Base-by-base conservation (phyloP, 2,329 filamentous ascomycete genomes). In the Lachnellula occidentalis region DNA sequence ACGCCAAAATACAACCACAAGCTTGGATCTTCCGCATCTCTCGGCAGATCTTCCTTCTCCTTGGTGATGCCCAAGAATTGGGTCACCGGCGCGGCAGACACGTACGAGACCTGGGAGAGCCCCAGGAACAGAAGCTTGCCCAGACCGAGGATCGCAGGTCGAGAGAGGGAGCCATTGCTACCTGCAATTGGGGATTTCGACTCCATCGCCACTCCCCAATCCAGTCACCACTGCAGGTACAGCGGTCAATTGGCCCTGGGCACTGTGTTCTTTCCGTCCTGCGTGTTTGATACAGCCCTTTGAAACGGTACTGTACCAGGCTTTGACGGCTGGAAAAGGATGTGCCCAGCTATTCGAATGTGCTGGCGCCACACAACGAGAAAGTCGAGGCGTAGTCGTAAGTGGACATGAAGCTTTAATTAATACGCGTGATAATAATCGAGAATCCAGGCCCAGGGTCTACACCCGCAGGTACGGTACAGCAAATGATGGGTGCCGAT, bases 1-100 rank as follows among this genome's bases (percentile, higher is more conserved):
- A 91, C 78, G 53, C 85, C 77, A 58, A 94, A 80, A 67, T 96
- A 90, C 45, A 92, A 76, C 88, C 89, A 95, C 62, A 95, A 74
- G 49, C 81, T 80, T 7, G 84, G 79, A 58, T 87, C 85, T 22
- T 79, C 74, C 7, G 74, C 71, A 52, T 83, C 76, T 58, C 78
- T 76, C 36, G 73, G 75, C 53, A 65, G 52, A 48, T 75, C 73
- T 4, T 78, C 76, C 12, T 69, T 59, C 45, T 74, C 73, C 15
- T 76, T 75, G 11, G 78, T 76, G 4, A 76, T 70, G 39, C 74
- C 78, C 11, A 73, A 51, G 39, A 69, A 68, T 9, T 64, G 52
- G 45, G 61, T 67, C 46, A 73, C 61, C 31, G 63, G 68, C 57
- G 65, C 74, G 8, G 66, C 67, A 17, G 59, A 55, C 31, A 64